These are phyloP conservation scores for Alternaria dauci DNA, from an alignment of 2,329 filamentous ascomycete genomes.

Conservation along the genomic window DNA sequence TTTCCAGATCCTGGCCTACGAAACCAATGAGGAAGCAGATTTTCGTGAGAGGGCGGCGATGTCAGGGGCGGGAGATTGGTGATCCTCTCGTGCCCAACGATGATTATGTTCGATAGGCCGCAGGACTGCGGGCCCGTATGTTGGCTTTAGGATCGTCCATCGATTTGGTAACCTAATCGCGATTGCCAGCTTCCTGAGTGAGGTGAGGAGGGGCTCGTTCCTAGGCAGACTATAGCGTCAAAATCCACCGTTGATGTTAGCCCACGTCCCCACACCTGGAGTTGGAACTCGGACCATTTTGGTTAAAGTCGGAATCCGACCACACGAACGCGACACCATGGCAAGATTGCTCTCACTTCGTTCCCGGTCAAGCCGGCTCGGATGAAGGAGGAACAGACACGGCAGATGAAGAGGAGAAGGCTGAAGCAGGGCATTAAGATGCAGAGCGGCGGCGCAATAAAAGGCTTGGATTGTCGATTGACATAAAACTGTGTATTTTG, in stretches of 20 bases:
- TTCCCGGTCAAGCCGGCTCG: neutral
- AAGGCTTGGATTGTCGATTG: neutral
- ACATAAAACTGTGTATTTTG: neutral
- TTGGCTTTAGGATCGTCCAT: neutral
- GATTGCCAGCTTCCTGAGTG: neutral
- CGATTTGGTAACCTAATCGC: neutral
- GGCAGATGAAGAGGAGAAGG: neutral
- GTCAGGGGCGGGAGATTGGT: neutral
- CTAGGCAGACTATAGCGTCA: neutral
- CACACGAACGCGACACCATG: neutral
- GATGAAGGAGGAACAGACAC: neutral
- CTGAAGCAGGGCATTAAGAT: neutral
- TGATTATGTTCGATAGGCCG: neutral
- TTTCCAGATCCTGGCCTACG: neutral
- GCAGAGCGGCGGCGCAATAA: slow-evolving; percentile 1
- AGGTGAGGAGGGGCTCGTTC: neutral
- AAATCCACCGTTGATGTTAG: slow-evolving; percentile 8
- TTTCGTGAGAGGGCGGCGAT: neutral
- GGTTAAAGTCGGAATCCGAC: slow-evolving; percentile 4
- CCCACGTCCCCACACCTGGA: neutral
- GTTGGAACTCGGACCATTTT: slow-evolving; percentile 7
- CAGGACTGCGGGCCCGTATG: neutral
- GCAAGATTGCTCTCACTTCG: neutral
- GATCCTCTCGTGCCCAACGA: neutral
- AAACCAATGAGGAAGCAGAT: neutral